Conservation (phyloP, 305 asterid species). For the Ajuga reptans region DNA sequence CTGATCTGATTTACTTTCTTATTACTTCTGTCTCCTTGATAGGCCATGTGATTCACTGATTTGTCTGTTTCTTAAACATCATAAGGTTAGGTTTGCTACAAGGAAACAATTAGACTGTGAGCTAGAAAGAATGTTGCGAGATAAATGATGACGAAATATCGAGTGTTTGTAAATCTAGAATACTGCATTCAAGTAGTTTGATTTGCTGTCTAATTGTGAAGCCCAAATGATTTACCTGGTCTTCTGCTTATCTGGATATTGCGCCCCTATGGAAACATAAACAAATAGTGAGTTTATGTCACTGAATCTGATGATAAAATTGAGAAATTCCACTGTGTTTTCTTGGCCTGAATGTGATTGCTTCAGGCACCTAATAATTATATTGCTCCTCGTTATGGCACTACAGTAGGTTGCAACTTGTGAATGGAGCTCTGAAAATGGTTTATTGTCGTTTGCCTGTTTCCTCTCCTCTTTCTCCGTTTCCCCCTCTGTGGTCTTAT, state of each 20-base stretch:
- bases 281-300: background rate
- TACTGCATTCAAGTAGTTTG: constrained; percentile 4
- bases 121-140: background rate
- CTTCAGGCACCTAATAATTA: background rate
- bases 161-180: background rate
- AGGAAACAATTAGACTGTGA: background rate
- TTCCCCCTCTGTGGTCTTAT: background rate
- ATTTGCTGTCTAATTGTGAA: constrained; percentile 2
- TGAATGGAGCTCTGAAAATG: background rate
- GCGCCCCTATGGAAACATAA: background rate
- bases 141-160: background rate
- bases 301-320: background rate
- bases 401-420: background rate
- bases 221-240: constrained; percentile 1
- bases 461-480: background rate
- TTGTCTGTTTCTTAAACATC: background rate
- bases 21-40: constrained; percentile 6
- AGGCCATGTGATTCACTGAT: background rate
- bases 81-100: constrained; percentile 2
- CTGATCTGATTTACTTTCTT: constrained; percentile 11
- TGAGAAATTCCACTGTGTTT: background rate
- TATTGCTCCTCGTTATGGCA: background rate
- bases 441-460: background rate
- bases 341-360: background rate
- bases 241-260: background rate